Conservation (phyloP, 768 basidiomycete species). For the Boletus coccyginus region DNA sequence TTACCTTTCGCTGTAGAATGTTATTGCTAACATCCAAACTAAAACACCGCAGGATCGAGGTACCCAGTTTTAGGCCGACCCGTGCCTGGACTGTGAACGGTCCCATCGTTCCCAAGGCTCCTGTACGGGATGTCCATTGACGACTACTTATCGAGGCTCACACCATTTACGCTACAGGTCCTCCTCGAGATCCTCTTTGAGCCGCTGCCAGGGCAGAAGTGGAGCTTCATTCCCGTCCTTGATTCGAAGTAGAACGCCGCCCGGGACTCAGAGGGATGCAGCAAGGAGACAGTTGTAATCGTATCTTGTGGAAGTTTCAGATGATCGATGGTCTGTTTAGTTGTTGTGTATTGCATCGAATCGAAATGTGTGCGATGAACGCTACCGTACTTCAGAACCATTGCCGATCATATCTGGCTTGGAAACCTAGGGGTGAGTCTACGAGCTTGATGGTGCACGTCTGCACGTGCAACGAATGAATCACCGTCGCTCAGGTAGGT, state of each 20-base stretch:
- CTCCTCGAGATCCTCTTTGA: not conserved
- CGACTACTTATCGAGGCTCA: not conserved
- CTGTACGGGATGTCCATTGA: not conserved
- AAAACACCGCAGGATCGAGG: not conserved
- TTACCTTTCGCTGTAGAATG: not conserved
- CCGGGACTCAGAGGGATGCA: not conserved
- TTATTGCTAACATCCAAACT: not conserved
- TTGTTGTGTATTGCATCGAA: not conserved
- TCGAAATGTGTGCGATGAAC: not conserved
- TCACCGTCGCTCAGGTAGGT: too few relatives aligned
- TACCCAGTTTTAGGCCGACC: not conserved
- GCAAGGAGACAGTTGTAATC: not conserved
- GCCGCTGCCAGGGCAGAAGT: not conserved
- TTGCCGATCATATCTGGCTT: not conserved
- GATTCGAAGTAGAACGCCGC: too few relatives aligned
- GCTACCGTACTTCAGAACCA: not conserved
- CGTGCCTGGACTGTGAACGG: not conserved
- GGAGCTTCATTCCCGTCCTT: not conserved
- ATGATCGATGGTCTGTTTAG: not conserved
- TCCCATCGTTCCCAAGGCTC: not conserved
- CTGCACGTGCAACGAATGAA: too few relatives aligned
- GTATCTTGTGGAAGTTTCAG: not conserved
- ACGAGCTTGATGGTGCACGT: too few relatives aligned
- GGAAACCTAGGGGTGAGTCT: too few relatives aligned
- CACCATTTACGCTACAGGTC: not conserved